Evolutionary conservation across 768 basidiomycete genomes (phyloP), one percentile per base, ranked within the genome.

Genomic region (Lentinula lateritia): DNA sequence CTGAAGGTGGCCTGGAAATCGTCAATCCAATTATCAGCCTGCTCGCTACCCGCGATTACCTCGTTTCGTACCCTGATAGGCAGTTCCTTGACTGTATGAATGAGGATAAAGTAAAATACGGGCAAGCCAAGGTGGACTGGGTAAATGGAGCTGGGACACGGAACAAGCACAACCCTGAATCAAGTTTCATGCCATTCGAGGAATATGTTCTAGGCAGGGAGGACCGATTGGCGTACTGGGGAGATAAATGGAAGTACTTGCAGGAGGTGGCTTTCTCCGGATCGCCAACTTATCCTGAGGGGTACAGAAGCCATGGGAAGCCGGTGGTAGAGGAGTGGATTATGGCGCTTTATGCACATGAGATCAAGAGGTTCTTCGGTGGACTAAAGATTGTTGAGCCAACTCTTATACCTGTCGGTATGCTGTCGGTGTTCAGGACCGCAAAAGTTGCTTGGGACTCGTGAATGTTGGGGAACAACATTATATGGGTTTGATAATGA

Each of bases 21-120:
- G 69, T 68, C 52, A 75, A 79, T 50, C 71, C 73, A 1, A 72
- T 78, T 66, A 66, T 79, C 20, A 75, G 76, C 58, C 67, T 75
- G 20, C 68, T 78, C 42, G 69, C 73, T 1, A 55, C 77, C 4
- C 63, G 63, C 28, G 52, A 53, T 15, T 34, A 4, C 2, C 35
- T 53, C 10, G 52, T 18, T 12, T 43, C 41, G 1, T 53, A 56
- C 7, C 67, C 67, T 7, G 61, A 61, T 6, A 18, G 16, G 3
- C 36, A 64, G 18, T 66, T 68, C 48, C 28, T 28, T 36, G 35
- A 54, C 9, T 52, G 52, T 34, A 63, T 65, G 63, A 42, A 62
- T 20, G 34, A 54, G 41, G 66, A 68, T 16, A 34, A 39, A 16
- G 48, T 50, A 5, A 28, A 20, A 10, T 67, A 66, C 35, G 52